Conservation (phyloP, 352 stramenopile genomes). For the Globisporangium canariense region DNA sequence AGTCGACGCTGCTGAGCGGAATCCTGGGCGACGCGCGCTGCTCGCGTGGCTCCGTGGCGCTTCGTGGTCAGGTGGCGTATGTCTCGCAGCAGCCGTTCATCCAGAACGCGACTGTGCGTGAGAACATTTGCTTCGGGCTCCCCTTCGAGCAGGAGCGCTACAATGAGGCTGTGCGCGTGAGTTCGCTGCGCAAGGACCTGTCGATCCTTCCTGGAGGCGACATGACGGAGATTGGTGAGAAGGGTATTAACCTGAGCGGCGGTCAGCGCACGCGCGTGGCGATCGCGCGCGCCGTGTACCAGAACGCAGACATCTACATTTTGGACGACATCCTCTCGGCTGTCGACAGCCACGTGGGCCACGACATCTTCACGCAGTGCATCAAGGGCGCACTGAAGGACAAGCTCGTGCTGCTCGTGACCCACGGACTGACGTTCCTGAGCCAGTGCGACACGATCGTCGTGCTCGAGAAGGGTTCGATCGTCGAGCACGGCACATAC, state of each 20-base stretch:
- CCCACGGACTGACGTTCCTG: constrained; percentile 84
- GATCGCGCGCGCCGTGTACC: constrained; percentile 93
- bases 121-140: constrained; percentile 48
- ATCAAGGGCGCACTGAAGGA: constrained; percentile 83
- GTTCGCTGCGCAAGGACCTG: constrained; percentile 86
- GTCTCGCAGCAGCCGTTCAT: constrained; percentile 59
- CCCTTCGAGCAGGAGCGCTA: constrained; percentile 38
- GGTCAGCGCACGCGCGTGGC: constrained; percentile 93
- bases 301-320: constrained; percentile 93
- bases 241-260: constrained; percentile 96
- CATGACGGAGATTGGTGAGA: constrained; percentile 97
- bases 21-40: constrained; percentile 41
- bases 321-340: constrained; percentile 96
- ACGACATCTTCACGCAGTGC: constrained; percentile 93
- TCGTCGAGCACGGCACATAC: constrained; percentile 82
- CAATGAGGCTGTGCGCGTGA: constrained; percentile 48
- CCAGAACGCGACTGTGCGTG: constrained; percentile 42
- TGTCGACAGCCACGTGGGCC: constrained; percentile 96
- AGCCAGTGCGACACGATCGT: constrained; percentile 57
- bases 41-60: constrained; percentile 20
- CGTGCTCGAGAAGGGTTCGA: constrained; percentile 57
- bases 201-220: constrained; percentile 90
- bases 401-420: constrained; percentile 93
- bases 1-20: constrained; percentile 60
- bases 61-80: constrained; percentile 48